Conservation (phyloP, 2,329 filamentous ascomycete species). For the Phoma herbarum region DNA sequence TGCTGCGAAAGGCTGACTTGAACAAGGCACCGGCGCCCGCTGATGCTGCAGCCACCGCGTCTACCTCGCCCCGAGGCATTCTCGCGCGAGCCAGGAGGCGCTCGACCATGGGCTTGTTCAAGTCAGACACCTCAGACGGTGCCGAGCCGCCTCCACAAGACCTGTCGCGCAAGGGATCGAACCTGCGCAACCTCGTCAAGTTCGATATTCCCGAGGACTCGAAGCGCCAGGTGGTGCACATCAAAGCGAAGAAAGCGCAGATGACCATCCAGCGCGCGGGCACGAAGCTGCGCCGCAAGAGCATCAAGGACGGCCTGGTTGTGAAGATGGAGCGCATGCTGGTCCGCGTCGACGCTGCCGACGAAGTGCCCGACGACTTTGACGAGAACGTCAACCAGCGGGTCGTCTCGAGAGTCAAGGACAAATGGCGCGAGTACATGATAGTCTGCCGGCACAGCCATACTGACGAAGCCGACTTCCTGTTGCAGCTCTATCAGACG, state of each 20-base stretch:
- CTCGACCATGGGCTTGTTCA: slow-evolving; percentile 36
- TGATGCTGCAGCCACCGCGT: slow-evolving; percentile 30
- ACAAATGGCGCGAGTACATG: slow-evolving; percentile 73
- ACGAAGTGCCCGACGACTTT: slow-evolving; percentile 66
- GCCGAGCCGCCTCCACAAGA: slow-evolving; percentile 20
- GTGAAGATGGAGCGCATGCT: slow-evolving; percentile 75
- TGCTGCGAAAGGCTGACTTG: slow-evolving; percentile 49
- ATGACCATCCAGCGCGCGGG: slow-evolving; percentile 48
- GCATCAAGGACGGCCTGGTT: slow-evolving; percentile 65
- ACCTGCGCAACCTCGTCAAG: slow-evolving; percentile 51
- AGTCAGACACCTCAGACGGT: slow-evolving; percentile 12
- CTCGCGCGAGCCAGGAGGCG: slow-evolving; percentile 39
- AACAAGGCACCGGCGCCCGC: slow-evolving; percentile 38
- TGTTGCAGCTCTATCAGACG: slow-evolving; percentile 68
- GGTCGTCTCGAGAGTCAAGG: slow-evolving; percentile 65
- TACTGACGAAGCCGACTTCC: slow-evolving; percentile 63
- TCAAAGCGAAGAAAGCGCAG: slow-evolving; percentile 52
- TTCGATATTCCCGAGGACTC: slow-evolving; percentile 55
- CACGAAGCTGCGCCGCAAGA: slow-evolving; percentile 50
- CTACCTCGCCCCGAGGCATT: slow-evolving; percentile 38
- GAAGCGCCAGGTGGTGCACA: slow-evolving; percentile 48
- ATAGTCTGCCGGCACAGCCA: slow-evolving; percentile 67
- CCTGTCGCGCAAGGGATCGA: slow-evolving; percentile 39
- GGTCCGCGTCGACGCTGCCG: slow-evolving; percentile 65
- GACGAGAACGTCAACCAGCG: slow-evolving; percentile 70